A percentile compares a stretch with the other conserved stretches of the same genome.
Conservation (phyloP, 805 yeast genomes). For the Ogataea pini region DNA sequence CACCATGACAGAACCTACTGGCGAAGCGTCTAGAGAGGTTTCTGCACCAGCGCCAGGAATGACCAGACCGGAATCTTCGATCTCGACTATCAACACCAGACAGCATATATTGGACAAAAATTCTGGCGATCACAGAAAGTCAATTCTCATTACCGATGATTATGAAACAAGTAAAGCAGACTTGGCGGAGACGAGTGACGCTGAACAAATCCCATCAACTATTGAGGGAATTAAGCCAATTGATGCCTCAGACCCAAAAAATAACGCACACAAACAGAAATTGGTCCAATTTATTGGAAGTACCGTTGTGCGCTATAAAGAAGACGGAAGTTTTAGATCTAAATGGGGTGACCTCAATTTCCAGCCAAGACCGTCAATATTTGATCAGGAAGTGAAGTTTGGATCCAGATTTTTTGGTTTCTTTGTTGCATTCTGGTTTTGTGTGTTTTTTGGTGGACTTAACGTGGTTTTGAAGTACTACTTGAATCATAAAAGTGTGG, state of each 20-base stretch:
- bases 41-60: slow-evolving; percentile 2
- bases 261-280: slow-evolving; percentile 5
- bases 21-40: not conserved
- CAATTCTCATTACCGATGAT: slow-evolving; percentile 26
- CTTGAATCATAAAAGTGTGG: slow-evolving; percentile 43
- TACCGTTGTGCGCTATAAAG: slow-evolving; percentile 19
- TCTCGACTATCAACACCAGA: slow-evolving; percentile 8
- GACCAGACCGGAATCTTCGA: slow-evolving; percentile 12
- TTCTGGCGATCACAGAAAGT: slow-evolving; percentile 18
- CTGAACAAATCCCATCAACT: not conserved
- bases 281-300: not conserved
- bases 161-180: slow-evolving; percentile 17
- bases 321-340: slow-evolving; percentile 44
- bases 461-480: slow-evolving; percentile 57
- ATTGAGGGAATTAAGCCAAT: not conserved
- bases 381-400: slow-evolving; percentile 50
- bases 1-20: not conserved
- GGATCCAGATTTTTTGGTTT: slow-evolving; percentile 70
- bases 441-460: slow-evolving; percentile 54
- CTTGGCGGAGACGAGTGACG: not conserved
- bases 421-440: slow-evolving; percentile 78
- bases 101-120: slow-evolving; percentile 18
- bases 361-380: slow-evolving; percentile 44
- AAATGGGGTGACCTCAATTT: slow-evolving; percentile 58
- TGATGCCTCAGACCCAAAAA: not conserved